phyloP scores from a whole-genome alignment of 208 protist species.

The Crithidia sp. region DNA sequence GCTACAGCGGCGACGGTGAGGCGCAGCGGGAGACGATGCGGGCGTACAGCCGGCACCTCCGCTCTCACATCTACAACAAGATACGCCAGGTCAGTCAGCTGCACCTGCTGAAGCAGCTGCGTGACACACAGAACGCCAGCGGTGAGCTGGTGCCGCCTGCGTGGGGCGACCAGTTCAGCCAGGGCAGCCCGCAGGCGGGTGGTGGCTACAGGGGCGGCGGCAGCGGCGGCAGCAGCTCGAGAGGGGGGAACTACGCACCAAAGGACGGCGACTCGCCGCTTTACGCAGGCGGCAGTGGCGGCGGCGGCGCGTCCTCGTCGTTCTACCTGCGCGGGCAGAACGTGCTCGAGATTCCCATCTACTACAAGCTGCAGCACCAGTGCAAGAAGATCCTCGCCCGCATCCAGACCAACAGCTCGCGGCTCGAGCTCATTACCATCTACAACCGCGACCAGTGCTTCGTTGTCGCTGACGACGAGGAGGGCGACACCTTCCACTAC shows the following conservation, averaged over 20 bases:
- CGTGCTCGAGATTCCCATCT: slow-evolving; percentile 81
- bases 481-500: slow-evolving; percentile 87
- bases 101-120: slow-evolving; percentile 84
- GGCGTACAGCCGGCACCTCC: slow-evolving; percentile 43
- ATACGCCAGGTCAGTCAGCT: slow-evolving; percentile 81
- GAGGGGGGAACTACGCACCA: not conserved
- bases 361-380: slow-evolving; percentile 92
- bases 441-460: slow-evolving; percentile 91
- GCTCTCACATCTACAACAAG: slow-evolving; percentile 63
- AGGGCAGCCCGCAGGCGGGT: not conserved
- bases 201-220: slow-evolving; percentile 16
- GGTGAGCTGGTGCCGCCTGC: slow-evolving; percentile 71
- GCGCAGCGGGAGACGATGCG: slow-evolving; percentile 17
- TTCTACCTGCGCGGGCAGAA: slow-evolving; percentile 73
- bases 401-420: slow-evolving; percentile 73
- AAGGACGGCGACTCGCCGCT: slow-evolving; percentile 1
- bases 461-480: slow-evolving; percentile 81
- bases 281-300: not conserved
- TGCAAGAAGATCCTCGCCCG: slow-evolving; percentile 78
- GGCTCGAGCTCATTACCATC: slow-evolving; percentile 82
- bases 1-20: slow-evolving; percentile 40
- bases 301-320: slow-evolving; percentile 8
- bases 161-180: slow-evolving; percentile 88
- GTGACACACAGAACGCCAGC: slow-evolving; percentile 81
- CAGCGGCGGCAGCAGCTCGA: slow-evolving; percentile 9